Conservation (phyloP, 129 eudicot genomes). For the Artemisia argyi region DNA sequence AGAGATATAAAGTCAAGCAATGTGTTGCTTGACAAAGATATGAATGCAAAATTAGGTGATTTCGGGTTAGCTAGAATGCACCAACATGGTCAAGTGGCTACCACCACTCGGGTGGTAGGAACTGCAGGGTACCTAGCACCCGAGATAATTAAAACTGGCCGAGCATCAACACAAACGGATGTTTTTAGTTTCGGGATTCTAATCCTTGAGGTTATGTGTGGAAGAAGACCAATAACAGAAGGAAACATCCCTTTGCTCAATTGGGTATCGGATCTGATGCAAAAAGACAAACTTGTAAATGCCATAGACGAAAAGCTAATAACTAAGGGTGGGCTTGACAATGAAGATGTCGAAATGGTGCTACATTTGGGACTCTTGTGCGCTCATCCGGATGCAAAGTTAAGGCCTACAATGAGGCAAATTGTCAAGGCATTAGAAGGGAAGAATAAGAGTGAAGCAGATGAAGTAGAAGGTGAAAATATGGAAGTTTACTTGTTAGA, state of each 20-base stretch:
- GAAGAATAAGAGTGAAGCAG: conserved; percentile 48
- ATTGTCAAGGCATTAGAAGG: conserved; percentile 61
- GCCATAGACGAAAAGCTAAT: too few relatives aligned
- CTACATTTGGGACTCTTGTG: conserved; percentile 65
- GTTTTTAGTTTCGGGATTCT: conserved; percentile 69
- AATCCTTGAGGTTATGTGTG: conserved; percentile 64
- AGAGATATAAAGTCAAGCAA: conserved; percentile 83
- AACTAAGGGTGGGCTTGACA: conserved; percentile 11
- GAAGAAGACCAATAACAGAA: conserved; percentile 65
- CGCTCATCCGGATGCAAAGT: conserved; percentile 47
- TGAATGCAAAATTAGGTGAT: conserved; percentile 72
- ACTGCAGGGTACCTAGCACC: conserved; percentile 81
- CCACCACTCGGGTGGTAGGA: conserved; percentile 77
- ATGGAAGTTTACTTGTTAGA: conserved; percentile 56
- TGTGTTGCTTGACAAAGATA: conserved; percentile 72
- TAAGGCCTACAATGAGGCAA: conserved; percentile 79
- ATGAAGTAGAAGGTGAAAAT: conserved; percentile 51
- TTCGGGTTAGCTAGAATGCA: conserved; percentile 86
- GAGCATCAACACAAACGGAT: conserved; percentile 72
- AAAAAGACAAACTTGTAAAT: conserved; percentile 38
- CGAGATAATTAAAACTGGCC: conserved; percentile 55
- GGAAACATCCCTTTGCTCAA: conserved; percentile 61
- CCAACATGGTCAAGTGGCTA: conserved; percentile 58
- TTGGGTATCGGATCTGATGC: conserved; percentile 57
- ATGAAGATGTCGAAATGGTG: conserved; percentile 62